Evolutionary conservation across 192 early-diverging fungal genomes (phyloP).

Genomic region (Coemansia sp.): DNA sequence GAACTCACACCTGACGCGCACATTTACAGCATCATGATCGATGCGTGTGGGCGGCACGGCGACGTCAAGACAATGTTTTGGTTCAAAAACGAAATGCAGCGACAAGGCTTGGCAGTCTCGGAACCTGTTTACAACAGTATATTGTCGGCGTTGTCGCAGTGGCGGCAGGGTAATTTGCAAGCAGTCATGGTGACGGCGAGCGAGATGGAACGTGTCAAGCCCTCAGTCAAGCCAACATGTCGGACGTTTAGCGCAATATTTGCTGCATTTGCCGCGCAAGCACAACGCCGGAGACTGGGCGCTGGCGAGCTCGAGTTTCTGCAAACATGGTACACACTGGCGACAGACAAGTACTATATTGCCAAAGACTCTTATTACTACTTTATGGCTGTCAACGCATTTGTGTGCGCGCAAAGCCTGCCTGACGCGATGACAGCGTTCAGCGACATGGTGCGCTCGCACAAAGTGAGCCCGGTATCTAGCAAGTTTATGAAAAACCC

Average conservation of each 20-base stretch:
- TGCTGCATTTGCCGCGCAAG: constrained; percentile 33
- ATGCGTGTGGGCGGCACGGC: constrained; percentile 41
- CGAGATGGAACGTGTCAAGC: constrained; percentile 25
- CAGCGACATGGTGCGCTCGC: constrained; percentile 33
- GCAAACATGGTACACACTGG: constrained; percentile 37
- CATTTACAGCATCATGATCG: constrained; percentile 47
- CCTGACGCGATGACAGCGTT: constrained; percentile 39
- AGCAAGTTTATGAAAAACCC: constrained; percentile 15
- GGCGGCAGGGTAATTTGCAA: constrained; percentile 24
- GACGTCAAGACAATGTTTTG: constrained; percentile 26
- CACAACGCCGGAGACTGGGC: constrained; percentile 10
- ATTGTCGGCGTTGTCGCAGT: constrained; percentile 25
- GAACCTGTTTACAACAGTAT: constrained; percentile 47
- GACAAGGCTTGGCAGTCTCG: constrained; percentile 9
- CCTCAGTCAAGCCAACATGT: constrained; percentile 30
- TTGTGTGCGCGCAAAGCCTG: constrained; percentile 18
- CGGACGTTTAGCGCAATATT: constrained; percentile 45
- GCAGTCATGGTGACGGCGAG: constrained; percentile 15
- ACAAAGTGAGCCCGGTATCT: constrained; percentile 20
- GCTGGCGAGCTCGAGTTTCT: constrained; percentile 22
- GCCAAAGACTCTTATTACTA: constrained; percentile 39
- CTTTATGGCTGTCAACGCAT: constrained; percentile 31
- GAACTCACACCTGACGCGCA: constrained; percentile 34
- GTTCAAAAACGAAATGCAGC: constrained; percentile 33
- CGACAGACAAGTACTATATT: constrained; percentile 31